Evolutionary conservation across 306 rosid species (phyloP).

Genomic region (Fragaria iinumae): DNA sequence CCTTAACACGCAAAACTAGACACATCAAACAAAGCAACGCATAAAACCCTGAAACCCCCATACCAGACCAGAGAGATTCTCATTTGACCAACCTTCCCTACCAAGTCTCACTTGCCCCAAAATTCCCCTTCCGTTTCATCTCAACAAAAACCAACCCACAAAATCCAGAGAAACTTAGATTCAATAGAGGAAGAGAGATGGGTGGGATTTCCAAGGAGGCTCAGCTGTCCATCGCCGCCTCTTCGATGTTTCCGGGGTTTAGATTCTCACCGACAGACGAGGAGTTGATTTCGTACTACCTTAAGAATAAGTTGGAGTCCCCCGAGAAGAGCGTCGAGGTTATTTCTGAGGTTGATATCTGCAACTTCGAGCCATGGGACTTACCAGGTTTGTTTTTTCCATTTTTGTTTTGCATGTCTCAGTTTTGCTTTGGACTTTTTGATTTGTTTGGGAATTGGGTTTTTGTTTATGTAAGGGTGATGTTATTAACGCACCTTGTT

Average conservation of each 20-base stretch:
- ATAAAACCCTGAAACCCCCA: not conserved
- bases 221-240: constrained; percentile 62
- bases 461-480: too few relatives aligned
- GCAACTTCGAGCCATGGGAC: constrained; percentile 91
- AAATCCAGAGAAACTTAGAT: not conserved
- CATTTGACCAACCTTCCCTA: too few relatives aligned
- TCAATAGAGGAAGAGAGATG: not conserved
- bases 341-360: constrained; percentile 76
- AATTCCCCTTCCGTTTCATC: too few relatives aligned
- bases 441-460: not conserved
- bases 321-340: constrained; percentile 63
- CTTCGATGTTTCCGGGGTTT: constrained; percentile 89
- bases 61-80: not conserved
- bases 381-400: constrained; percentile 53
- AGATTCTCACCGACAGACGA: constrained; percentile 93
- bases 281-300: constrained; percentile 77
- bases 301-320: constrained; percentile 63
- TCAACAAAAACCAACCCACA: too few relatives aligned
- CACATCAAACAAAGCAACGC: not conserved
- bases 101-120: too few relatives aligned
- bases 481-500: too few relatives aligned
- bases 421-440: not conserved
- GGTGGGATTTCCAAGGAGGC: constrained; percentile 48
- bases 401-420: too few relatives aligned
- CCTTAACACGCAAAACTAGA: not conserved